phyloP scores from a whole-genome alignment of 441 rosid species.

The Eutrema salsugineum region DNA sequence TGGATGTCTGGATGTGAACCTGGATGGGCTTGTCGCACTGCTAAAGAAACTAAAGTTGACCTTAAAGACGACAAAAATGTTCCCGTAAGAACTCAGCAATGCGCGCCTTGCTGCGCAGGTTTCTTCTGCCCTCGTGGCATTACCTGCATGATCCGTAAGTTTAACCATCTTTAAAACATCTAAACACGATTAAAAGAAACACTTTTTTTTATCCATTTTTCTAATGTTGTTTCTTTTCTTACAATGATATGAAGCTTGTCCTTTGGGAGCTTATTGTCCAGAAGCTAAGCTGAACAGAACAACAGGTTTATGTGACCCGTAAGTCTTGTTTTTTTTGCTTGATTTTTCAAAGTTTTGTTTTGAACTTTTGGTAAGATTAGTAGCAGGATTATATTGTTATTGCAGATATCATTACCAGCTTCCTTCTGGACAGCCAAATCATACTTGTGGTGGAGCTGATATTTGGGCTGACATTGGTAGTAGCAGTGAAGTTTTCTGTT shows the following conservation, averaged over 20 bases:
- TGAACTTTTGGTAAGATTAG: constrained; percentile 30
- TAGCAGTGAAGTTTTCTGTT: constrained; percentile 77
- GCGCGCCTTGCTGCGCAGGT: constrained; percentile 80
- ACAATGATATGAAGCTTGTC: constrained; percentile 63
- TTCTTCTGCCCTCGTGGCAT: constrained; percentile 97
- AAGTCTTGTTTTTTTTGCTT: constrained; percentile 37
- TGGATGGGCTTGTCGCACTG: constrained; percentile 87
- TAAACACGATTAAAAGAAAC: background rate
- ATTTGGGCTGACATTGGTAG: constrained; percentile 77
- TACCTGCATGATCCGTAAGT: constrained; percentile 99
- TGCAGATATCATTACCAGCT: constrained; percentile 82
- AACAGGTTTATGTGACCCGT: constrained; percentile 92
- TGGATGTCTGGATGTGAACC: constrained; percentile 95
- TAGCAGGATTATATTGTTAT: constrained; percentile 37
- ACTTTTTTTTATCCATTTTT: background rate
- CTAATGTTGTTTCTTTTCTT: constrained; percentile 12
- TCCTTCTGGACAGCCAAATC: constrained; percentile 70
- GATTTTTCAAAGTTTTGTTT: background rate
- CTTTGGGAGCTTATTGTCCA: constrained; percentile 89
- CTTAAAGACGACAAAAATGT: constrained; percentile 50
- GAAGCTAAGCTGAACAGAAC: constrained; percentile 53
- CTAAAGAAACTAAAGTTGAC: constrained; percentile 40
- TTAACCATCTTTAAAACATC: background rate
- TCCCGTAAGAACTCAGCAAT: constrained; percentile 51
- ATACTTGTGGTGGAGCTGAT: constrained; percentile 93